Base-by-base conservation (phyloP, 306 rosid genomes). In the Sphenostylis stenocarpa region DNA sequence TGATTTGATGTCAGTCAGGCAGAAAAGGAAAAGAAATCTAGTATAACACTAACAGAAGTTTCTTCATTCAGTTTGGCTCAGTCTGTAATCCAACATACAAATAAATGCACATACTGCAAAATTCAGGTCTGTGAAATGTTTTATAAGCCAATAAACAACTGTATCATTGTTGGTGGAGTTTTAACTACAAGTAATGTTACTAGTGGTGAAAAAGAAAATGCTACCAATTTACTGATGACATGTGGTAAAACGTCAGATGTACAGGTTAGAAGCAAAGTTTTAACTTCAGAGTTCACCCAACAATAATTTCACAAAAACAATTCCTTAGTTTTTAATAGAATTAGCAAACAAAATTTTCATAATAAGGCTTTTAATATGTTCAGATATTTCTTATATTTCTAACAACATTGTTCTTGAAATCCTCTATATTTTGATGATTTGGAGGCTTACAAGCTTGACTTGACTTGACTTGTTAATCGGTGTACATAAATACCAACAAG, bases 351-450 rank as follows among this genome's bases (percentile, higher is more conserved):
- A 51, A 11, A 33, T 31, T 31, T 1, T 5, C 71, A 77, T 10
- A 44, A 4, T 13, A 57, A 71, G 72, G 78, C 83, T 71, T 79
- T 70, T 79, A 85, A 86, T 86, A 86, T 86, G 81, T 82, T 76
- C 86, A 86, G 83, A 85, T 81, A 53, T 29, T 2, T 2, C 4
- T 2, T 2, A 5, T 29, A 2, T 29, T 29, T 29, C 33, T 1
- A 3, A 29, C 33, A 29, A 29, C 33, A 29, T 29, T 3, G 55
- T 70, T 70, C 72, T 78, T 57, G n/a, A 72, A 70, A 78, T 61
- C 72, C 72, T 72, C 77, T 70, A 3, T 3, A 23, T 55, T 13
- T 44, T 56, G 55, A 55, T 43, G 63, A 80, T 52, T 47, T 51
- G 60, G 33, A 31, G 21, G 43, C 38, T 45, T 69, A 1, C 45